Evolutionary conservation across 768 basidiomycete genomes (phyloP), one percentile per base, ranked within the genome.

Genomic region (Nidularia pulvinata): DNA sequence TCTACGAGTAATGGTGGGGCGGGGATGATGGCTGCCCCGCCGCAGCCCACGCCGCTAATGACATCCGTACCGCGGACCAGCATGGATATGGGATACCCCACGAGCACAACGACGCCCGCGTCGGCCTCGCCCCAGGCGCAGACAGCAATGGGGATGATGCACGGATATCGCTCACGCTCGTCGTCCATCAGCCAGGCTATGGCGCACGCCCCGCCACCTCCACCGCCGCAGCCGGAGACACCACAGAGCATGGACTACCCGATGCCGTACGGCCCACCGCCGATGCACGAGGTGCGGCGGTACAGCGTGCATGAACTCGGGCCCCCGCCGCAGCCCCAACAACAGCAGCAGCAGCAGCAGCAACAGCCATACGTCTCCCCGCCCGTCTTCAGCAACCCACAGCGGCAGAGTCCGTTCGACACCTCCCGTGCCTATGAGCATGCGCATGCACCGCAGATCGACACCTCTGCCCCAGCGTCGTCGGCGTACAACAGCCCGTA

Each of bases 111-210:
- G 49, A 36, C 33, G 22, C 6, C 52, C 46, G 3, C 35, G 36
- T 22, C 54, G 51, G 34, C 33, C 48, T 45, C 49, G 43, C 14
- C 11, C 35, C 48, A 39, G 32, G 32, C 2, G 14, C 48, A 13
- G 11, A 11, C 22, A 13, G 30, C 6, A 19, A 22, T 36, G 34
- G 14, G n/a, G 25, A 46, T 16, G 45, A 35, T 43, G 36, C 50
- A 55, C 30, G 51, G 48, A 9, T 61, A 65, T 37, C 68, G 66
- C 7, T 66, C 66, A 5, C 57, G 68, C 19, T 67, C 67, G 16
- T 66, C 65, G 4, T 68, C 66, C 10, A 51, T 56, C 39, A 59
- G 50, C 37, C 63, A 63, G 22, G 25, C 25, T 42, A 13, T 42
- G 39, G 39, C 16, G 11, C 39, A 11, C 5, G 44, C 56, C n/a